Evolutionary conservation across 257 asterid species (phyloP).

Genomic region (Solanum habrochaites): DNA sequence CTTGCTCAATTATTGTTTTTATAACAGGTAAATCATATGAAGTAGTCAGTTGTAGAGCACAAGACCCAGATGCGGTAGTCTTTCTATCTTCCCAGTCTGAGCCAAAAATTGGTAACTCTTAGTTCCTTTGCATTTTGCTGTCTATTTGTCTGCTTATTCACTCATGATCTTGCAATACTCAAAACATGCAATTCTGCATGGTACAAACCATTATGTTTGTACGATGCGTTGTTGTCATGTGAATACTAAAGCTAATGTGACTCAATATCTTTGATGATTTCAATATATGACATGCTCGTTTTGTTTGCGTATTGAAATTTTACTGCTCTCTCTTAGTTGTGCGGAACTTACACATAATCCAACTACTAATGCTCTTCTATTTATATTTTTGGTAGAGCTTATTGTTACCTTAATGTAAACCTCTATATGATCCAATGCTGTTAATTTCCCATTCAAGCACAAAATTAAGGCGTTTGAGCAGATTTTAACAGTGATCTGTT

Average conservation of each 20-base stretch:
- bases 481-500: not conserved
- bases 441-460: not conserved
- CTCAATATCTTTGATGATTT: not conserved
- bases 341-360: not conserved
- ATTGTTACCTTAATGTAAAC: not conserved
- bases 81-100: conserved; percentile 38
- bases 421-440: not conserved
- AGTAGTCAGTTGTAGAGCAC: conserved; percentile 30
- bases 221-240: not conserved
- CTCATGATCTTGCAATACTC: not conserved
- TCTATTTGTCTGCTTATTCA: not conserved
- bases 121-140: not conserved
- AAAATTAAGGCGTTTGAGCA: not conserved
- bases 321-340: not conserved
- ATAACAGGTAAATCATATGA: conserved; percentile 53
- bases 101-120: conserved; percentile 40
- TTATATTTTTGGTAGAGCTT: not conserved
- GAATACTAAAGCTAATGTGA: not conserved
- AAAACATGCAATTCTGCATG: not conserved
- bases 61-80: conserved; percentile 36
- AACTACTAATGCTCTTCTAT: not conserved
- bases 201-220: not conserved
- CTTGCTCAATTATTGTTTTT: not conserved
- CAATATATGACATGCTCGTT: not conserved
- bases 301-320: not conserved